Conservation (phyloP, 192 early-diverging fungal genomes). For the Podochytrium sp. region DNA sequence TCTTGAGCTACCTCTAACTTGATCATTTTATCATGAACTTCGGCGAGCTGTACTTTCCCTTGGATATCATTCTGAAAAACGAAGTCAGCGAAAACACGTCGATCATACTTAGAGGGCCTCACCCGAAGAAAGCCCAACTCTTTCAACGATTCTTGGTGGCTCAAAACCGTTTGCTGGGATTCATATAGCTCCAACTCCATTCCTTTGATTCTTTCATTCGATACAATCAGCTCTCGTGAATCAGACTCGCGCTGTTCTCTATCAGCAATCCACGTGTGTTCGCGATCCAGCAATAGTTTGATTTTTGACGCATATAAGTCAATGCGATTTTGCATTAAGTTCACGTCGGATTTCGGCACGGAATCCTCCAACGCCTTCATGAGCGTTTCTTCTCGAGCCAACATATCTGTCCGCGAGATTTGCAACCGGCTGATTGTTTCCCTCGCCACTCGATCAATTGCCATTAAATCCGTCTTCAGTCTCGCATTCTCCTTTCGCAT, state of each 20-base stretch:
- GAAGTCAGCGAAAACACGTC: not conserved
- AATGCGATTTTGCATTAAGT: slow-evolving; percentile 34
- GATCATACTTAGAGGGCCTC: no score
- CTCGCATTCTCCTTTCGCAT: slow-evolving; percentile 42
- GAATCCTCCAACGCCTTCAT: slow-evolving; percentile 29
- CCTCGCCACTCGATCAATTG: slow-evolving; percentile 40
- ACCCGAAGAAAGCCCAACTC: not conserved
- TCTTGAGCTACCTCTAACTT: slow-evolving; percentile 42
- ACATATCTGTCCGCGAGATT: slow-evolving; percentile 23
- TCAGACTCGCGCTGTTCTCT: slow-evolving; percentile 10
- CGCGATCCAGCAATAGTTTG: slow-evolving; percentile 41
- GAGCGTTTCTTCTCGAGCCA: slow-evolving; percentile 11
- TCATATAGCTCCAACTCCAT: slow-evolving; percentile 16
- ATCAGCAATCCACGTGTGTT: slow-evolving; percentile 44
- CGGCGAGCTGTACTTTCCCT: slow-evolving; percentile 9
- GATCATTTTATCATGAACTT: slow-evolving; percentile 7
- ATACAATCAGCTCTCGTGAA: not conserved
- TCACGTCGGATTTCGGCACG: slow-evolving; percentile 38
- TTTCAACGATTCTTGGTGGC: not conserved
- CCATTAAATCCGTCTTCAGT: slow-evolving; percentile 41
- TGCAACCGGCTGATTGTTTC: slow-evolving; percentile 42
- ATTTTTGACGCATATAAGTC: slow-evolving; percentile 41
- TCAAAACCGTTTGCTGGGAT: slow-evolving; percentile 1
- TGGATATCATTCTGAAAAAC: slow-evolving; percentile 25
- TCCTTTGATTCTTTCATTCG: not conserved